Evolutionary conservation across 2,329 filamentous ascomycete species (phyloP), one percentile per base, ranked within the genome.

Genomic region (Penicillium sp.): DNA sequence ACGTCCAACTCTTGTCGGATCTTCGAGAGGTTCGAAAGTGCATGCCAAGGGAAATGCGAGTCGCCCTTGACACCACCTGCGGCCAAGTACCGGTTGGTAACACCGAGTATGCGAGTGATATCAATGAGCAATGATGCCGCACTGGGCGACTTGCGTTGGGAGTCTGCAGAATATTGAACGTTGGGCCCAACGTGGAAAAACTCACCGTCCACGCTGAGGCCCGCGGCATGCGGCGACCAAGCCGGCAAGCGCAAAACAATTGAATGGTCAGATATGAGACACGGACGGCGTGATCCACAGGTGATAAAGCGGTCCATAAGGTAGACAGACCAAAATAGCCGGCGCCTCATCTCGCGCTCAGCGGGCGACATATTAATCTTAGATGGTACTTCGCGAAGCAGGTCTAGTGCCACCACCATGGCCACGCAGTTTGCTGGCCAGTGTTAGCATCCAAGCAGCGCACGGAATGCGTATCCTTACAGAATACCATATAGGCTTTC

Each of bases 241-340:
- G 85, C 86, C 0, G 89, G 89, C 3, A 95, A 73, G 31, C 87
- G 81, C 41, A 95, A 74, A 13, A 87, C 73, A 52, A 95, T 86
- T 1, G 83, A 84, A 63, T 88, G 83, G 67, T 95, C 89, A 24
- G 82, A 80, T 23, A 93, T 84, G 6, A 95, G 73, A n/a, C 87
- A 88, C 0, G 89, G 88, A 8, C 89, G 79, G 61, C 87, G 89
- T 3, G 89, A 92, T 13, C 89, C 89, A 57, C 87, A 89, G 1
- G 87, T 82, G 58, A 85, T 79, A 60, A 92, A 93, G n/a, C 87
- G 81, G 64, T 95, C 89, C 68, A 95, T 84, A 24, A 95, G 74
- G 61, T 93, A 95, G 65, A 88, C 92, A 2, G 87, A 85, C 89
- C 89, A 95, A 68, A 95, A 95, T 1, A 95, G 74, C n/a, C 87